phyloP scores from a whole-genome alignment of 768 basidiomycete species.

The Pisolithus orientalis region DNA sequence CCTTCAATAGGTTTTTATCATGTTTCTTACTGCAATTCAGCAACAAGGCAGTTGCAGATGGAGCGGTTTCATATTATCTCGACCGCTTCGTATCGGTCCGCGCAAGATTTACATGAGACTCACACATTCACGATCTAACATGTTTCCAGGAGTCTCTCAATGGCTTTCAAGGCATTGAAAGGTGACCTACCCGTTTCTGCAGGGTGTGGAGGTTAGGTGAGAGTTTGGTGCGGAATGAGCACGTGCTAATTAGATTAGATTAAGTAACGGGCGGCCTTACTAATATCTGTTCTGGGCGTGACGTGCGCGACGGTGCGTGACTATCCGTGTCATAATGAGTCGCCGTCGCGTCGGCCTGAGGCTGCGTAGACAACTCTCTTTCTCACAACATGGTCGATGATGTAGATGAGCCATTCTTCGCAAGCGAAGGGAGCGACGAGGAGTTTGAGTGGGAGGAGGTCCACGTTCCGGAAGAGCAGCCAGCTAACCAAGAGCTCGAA shows the following conservation, averaged over 20 bases:
- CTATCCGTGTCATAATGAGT: conserved; percentile 3
- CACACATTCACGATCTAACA: conserved; percentile 28
- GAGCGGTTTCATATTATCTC: conserved; percentile 33
- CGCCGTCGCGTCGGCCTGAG: background rate
- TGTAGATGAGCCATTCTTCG: conserved; percentile 12
- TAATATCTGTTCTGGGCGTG: conserved; percentile 3
- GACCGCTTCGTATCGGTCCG: conserved; percentile 41
- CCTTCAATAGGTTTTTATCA: background rate
- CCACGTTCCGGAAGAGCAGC: conserved; percentile 38
- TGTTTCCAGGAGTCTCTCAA: conserved; percentile 13
- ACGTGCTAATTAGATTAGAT: background rate
- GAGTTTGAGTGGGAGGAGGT: conserved; percentile 83
- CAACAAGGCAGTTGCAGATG: conserved; percentile 47
- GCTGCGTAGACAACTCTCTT: conserved; percentile 1
- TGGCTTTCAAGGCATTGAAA: background rate
- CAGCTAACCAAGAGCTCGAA: conserved; percentile 9
- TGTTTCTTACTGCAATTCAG: conserved; percentile 13
- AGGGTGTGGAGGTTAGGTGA: too few relatives aligned
- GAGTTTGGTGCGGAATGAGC: too few relatives aligned
- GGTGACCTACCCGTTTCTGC: background rate
- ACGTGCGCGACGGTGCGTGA: conserved; percentile 11
- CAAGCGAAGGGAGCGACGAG: conserved; percentile 43
- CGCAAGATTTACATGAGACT: conserved; percentile 35
- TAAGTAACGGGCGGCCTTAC: background rate
- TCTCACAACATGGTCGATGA: conserved; percentile 6